These are phyloP conservation scores for Kwoniella heveanensis DNA, from an alignment of 768 basidiomycete species.

Conservation along the genomic window DNA sequence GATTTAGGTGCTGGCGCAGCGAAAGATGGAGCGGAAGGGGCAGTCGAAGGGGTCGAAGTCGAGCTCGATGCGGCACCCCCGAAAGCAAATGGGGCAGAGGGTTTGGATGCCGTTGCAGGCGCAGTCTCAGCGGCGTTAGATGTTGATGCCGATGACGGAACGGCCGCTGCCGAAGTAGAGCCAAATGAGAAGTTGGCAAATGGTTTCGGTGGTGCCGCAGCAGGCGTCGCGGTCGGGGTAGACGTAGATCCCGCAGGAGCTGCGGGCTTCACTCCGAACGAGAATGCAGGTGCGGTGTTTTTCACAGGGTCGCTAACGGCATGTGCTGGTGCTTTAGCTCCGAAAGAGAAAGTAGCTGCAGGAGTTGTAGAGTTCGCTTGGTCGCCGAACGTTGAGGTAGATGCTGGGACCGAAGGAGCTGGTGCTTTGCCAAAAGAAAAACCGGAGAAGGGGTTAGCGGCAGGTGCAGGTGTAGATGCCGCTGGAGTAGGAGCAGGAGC, in stretches of 20 bases:
- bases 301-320: neutral
- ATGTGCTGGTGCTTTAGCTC: conserved; percentile 21
- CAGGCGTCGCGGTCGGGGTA: neutral
- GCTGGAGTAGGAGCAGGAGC: conserved; percentile 12
- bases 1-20: neutral
- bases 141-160: conserved; percentile 7
- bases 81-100: conserved; percentile 9
- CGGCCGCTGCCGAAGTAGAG: conserved; percentile 12
- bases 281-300: conserved; percentile 20
- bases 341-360: conserved; percentile 24
- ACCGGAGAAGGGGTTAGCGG: conserved; percentile 17
- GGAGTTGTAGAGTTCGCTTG: conserved; percentile 13
- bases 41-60: neutral
- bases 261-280: conserved; percentile 25
- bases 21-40: neutral
- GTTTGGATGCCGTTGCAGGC: neutral
- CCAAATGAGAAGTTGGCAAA: conserved; percentile 47
- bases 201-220: conserved; percentile 32
- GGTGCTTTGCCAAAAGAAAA: conserved; percentile 20
- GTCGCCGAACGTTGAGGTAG: conserved; percentile 4
- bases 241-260: conserved; percentile 18
- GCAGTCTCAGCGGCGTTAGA: conserved; percentile 5
- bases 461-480: conserved; percentile 9
- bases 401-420: neutral
- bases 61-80: neutral